Percentiles rank a stretch among this genome's conserved stretches.
Conservation (phyloP, 1,284 basidiomycete species). For the Ganoderma resinaceum region DNA sequence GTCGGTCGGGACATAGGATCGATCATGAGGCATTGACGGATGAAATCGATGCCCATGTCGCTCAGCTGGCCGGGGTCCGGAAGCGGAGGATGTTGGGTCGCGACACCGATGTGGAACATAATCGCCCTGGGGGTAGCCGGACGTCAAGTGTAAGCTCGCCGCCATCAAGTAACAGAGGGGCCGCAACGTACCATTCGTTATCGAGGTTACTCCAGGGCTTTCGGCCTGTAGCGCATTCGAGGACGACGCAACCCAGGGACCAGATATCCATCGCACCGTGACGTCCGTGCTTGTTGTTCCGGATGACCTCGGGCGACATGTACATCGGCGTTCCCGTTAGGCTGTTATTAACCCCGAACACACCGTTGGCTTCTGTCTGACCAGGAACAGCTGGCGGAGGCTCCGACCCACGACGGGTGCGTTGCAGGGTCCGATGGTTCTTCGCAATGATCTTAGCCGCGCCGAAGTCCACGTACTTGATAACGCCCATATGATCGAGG, state of each 20-base stretch:
- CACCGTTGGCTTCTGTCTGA: conserved; percentile 36
- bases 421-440: conserved; percentile 89
- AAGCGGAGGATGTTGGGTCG: conserved; percentile 95
- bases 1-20: conserved; percentile 87
- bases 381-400: conserved; percentile 29
- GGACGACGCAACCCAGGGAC: conserved; percentile 95
- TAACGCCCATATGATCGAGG: conserved; percentile 90
- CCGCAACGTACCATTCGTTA: conserved; percentile 89
- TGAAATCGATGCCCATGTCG: conserved; percentile 92
- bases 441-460: conserved; percentile 98
- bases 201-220: conserved; percentile 99
- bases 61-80: conserved; percentile 93
- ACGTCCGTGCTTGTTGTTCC: conserved; percentile 85
- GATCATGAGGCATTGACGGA: conserved; percentile 90
- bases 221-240: conserved; percentile 95
- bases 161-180: not conserved
- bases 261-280: conserved; percentile 99
- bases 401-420: conserved; percentile 64
- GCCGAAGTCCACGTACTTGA: conserved; percentile 99
- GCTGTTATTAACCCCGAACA: conserved; percentile 72
- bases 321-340: conserved; percentile 99
- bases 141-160: not conserved
- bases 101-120: conserved; percentile 99
- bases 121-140: conserved; percentile 73
- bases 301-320: conserved; percentile 99